Conservation (phyloP, 2,329 filamentous ascomycete genomes). For the Diaporthe ampelina region DNA sequence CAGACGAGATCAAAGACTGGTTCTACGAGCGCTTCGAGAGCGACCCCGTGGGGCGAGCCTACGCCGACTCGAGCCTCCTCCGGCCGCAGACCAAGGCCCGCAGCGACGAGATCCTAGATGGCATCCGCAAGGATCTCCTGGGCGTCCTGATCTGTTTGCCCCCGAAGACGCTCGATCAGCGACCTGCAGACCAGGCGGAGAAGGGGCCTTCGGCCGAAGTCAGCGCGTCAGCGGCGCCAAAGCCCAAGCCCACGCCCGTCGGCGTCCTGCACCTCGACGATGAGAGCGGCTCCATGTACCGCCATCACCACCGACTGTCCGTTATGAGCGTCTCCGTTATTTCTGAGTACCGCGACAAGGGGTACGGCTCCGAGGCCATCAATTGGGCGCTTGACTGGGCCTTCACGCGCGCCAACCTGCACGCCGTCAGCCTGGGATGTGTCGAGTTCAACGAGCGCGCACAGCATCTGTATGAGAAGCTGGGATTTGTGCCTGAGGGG, state of each 20-base stretch:
- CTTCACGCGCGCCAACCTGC: conserved; percentile 59
- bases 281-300: conserved; percentile 5
- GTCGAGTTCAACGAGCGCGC: conserved; percentile 60
- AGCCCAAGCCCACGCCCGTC: conserved; percentile 34
- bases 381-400: conserved; percentile 62
- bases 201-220: neutral
- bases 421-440: conserved; percentile 57
- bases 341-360: conserved; percentile 46
- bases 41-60: conserved; percentile 48
- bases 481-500: conserved; percentile 62
- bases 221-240: neutral
- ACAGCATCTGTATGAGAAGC: conserved; percentile 56
- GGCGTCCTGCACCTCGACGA: conserved; percentile 37
- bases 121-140: conserved; percentile 50
- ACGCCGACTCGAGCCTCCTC: conserved; percentile 48
- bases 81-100: conserved; percentile 44
- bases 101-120: conserved; percentile 12
- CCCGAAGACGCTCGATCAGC: conserved; percentile 21
- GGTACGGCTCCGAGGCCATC: conserved; percentile 63
- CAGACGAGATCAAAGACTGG: conserved; percentile 48
- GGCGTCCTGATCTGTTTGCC: conserved; percentile 55
- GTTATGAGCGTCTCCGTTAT: conserved; percentile 55
- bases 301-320: conserved; percentile 24
- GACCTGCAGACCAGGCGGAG: neutral
- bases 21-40: conserved; percentile 50